A percentile compares a stretch with the other conserved stretches of the same genome.
These are phyloP conservation scores for Colletotrichum eremochloae DNA, from an alignment of 2,329 filamentous ascomycete genomes.

Conservation along the genomic window DNA sequence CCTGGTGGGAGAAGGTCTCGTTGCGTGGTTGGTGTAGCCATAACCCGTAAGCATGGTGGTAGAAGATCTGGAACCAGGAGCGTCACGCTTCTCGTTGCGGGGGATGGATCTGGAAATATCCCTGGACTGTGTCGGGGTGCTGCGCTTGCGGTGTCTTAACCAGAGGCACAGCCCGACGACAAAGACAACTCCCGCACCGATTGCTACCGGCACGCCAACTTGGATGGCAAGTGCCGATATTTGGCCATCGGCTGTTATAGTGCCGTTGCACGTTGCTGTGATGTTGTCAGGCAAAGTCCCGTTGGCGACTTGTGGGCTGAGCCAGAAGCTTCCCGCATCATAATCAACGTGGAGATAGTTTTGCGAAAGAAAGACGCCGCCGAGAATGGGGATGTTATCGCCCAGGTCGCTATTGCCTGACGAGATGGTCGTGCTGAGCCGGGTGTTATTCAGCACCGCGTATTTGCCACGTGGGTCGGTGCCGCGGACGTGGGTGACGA, in stretches of 20 bases:
- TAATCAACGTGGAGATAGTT: constrained; percentile 43
- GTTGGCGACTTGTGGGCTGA: constrained; percentile 40
- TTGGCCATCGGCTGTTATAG: not conserved
- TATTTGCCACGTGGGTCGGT: constrained; percentile 41
- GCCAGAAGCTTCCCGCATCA: constrained; percentile 39
- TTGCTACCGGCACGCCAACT: constrained; percentile 28
- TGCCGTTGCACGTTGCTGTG: constrained; percentile 34
- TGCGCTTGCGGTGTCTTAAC: constrained; percentile 26
- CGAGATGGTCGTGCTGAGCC: constrained; percentile 32
- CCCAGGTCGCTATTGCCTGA: constrained; percentile 40
- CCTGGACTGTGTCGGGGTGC: not conserved
- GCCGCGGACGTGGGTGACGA: constrained; percentile 39
- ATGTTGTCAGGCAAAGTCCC: constrained; percentile 33
- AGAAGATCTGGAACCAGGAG: constrained; percentile 34
- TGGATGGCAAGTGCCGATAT: constrained; percentile 18
- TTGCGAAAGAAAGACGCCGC: constrained; percentile 42
- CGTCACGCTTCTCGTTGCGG: constrained; percentile 37
- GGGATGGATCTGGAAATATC: constrained; percentile 25
- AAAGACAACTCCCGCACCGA: constrained; percentile 23
- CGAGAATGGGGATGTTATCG: constrained; percentile 39
- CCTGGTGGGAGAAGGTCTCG: constrained; percentile 4
- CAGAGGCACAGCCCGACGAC: constrained; percentile 27
- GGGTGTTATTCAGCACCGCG: constrained; percentile 34
- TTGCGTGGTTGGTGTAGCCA: constrained; percentile 9
- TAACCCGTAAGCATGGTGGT: constrained; percentile 31